A percentile compares a stretch with the other conserved stretches of the same genome.
These are phyloP conservation scores for Diaporthe caulivora DNA, from an alignment of 2,329 filamentous ascomycete genomes.

Conservation along the genomic window DNA sequence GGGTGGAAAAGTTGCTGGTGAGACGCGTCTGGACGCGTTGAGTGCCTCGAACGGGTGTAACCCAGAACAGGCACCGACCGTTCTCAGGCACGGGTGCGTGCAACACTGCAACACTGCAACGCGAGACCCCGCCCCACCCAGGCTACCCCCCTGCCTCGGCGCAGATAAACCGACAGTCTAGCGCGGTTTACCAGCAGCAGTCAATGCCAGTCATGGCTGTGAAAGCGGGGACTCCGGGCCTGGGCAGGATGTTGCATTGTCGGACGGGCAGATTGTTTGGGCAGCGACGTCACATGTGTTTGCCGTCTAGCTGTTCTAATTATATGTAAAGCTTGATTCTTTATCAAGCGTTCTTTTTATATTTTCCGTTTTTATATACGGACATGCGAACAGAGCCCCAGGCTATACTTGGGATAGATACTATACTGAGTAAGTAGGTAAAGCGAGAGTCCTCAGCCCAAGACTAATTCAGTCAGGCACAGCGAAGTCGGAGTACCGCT, in stretches of 20 bases:
- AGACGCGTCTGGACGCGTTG: constrained; percentile 33
- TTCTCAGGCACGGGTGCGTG: not conserved
- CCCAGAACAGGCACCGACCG: too few relatives aligned
- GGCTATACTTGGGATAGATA: not conserved
- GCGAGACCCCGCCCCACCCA: too few relatives aligned
- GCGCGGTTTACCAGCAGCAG: not conserved
- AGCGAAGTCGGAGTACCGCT: not conserved
- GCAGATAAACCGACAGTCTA: not conserved
- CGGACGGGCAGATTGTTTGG: constrained; percentile 6
- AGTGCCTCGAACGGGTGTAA: constrained; percentile 7
- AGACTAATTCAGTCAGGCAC: not conserved
- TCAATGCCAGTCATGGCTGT: not conserved
- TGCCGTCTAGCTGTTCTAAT: not conserved
- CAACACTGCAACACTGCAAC: not conserved
- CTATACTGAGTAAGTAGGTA: not conserved
- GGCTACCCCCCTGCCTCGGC: too few relatives aligned
- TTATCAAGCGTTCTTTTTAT: too few relatives aligned
- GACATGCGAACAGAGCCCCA: not conserved
- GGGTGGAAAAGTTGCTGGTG: constrained; percentile 7
- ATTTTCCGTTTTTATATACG: too few relatives aligned
- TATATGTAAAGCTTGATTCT: too few relatives aligned
- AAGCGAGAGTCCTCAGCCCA: not conserved
- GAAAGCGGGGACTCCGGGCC: not conserved
- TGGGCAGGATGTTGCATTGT: not conserved
- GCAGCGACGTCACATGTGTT: constrained; percentile 21